These are phyloP conservation scores for Gossypium gossypioides DNA, from an alignment of 441 rosid genomes.

Conservation along the genomic window DNA sequence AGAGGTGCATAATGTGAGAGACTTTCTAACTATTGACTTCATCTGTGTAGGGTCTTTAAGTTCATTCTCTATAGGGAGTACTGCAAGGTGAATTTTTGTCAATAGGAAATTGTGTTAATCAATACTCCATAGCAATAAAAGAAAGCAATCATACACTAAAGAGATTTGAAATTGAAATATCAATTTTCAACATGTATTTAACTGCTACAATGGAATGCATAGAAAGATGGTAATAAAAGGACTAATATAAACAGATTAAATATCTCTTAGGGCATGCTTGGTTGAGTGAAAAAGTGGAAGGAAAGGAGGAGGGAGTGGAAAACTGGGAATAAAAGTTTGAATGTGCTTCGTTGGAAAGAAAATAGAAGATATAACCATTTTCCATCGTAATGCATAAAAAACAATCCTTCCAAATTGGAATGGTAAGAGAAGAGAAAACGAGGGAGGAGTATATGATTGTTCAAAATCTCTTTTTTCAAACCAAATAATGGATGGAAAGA, in stretches of 20 bases:
- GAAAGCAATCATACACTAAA: not conserved
- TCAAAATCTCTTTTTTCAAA: too few relatives aligned
- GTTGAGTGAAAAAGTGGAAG: too few relatives aligned
- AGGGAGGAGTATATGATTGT: too few relatives aligned
- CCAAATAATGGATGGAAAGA: too few relatives aligned
- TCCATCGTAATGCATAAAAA: too few relatives aligned
- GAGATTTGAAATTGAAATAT: not conserved
- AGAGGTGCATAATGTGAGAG: constrained; percentile 38
- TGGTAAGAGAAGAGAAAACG: too few relatives aligned
- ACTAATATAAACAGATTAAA: not conserved
- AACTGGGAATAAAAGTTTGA: too few relatives aligned
- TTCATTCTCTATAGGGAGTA: constrained; percentile 57
- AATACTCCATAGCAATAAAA: not conserved
- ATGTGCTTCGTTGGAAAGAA: too few relatives aligned
- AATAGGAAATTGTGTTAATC: not conserved
- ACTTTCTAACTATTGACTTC: constrained; percentile 46
- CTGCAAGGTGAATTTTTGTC: constrained; percentile 27
- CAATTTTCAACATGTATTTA: not conserved
- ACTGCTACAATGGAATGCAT: not conserved
- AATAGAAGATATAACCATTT: too few relatives aligned
- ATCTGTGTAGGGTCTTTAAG: constrained; percentile 44
- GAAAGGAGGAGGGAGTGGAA: too few relatives aligned
- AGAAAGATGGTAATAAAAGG: not conserved
- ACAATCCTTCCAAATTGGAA: too few relatives aligned
- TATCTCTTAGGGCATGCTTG: not conserved